These are phyloP conservation scores for Exophiala oligosperma DNA, from an alignment of 2,329 filamentous ascomycete genomes.

Conservation along the genomic window DNA sequence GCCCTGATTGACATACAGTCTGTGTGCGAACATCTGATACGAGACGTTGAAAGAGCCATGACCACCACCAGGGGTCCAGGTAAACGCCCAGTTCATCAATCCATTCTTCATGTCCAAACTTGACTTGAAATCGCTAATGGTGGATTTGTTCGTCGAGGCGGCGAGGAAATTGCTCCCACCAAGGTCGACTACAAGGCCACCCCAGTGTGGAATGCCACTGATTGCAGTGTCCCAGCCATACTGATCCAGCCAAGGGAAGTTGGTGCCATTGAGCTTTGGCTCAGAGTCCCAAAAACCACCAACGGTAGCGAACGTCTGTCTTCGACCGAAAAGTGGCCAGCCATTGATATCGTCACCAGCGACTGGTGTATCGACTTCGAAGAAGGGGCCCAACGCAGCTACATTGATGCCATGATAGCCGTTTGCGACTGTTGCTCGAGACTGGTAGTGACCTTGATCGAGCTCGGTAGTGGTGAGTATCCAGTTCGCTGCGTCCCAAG, in stretches of 20 bases:
- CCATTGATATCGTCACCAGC: constrained; percentile 59
- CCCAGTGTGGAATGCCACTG: constrained; percentile 69
- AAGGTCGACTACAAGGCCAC: constrained; percentile 58
- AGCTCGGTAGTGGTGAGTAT: constrained; percentile 53
- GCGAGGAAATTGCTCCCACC: constrained; percentile 57
- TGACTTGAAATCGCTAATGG: constrained; percentile 62
- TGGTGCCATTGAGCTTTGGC: constrained; percentile 58
- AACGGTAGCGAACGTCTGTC: constrained; percentile 67
- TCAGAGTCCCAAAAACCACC: constrained; percentile 67
- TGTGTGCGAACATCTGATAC: constrained; percentile 68
- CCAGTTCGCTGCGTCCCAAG: constrained; percentile 62
- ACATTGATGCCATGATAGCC: constrained; percentile 66
- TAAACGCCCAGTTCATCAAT: constrained; percentile 64
- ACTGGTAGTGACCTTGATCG: constrained; percentile 60
- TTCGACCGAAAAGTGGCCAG: constrained; percentile 65
- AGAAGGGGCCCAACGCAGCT: constrained; percentile 63
- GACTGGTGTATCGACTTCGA: constrained; percentile 55
- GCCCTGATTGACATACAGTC: constrained; percentile 62
- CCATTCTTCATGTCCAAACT: constrained; percentile 65
- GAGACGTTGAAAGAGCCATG: constrained; percentile 56
- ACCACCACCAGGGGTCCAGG: constrained; percentile 58
- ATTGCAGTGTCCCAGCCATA: constrained; percentile 72
- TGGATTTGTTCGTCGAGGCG: constrained; percentile 58
- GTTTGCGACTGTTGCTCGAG: constrained; percentile 61
- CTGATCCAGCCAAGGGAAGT: constrained; percentile 68